Evolutionary conservation across 768 basidiomycete genomes (phyloP), one percentile per base, ranked within the genome.

Genomic region (Butyriboletus loyo): DNA sequence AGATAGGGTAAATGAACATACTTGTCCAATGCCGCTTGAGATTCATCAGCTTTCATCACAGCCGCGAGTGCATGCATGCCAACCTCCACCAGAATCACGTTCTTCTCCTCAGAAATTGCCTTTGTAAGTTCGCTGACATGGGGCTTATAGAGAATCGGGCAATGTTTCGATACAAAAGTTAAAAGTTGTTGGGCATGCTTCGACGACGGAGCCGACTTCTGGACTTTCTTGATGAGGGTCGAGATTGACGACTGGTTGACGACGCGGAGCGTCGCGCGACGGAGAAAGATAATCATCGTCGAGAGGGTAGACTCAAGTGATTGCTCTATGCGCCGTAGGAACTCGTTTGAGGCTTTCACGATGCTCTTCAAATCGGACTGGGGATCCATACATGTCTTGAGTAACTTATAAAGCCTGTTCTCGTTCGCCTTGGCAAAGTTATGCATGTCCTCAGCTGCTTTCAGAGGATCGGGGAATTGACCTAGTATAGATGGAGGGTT

Each of bases 361-460:
- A 95, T 75, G 6, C 77, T 76, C 68, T 88, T 92, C 24, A 98
- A 70, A 63, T 95, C 91, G 0, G 88, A 85, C 61, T 92, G 87
- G 0, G 87, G 76, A 66, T 97, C 93, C 75, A 91, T 78, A 58
- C 89, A 86, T 0, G 80, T 86, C 67, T 84, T 87, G 36, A 94
- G 75, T 11, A 94, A 74, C 68, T 87, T 93, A 75, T 93, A 98
- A 8, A 95, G 74, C 35, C 92, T 79, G 22, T 78, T 77, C 65
- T 96, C 93, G 66, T 98, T 98, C 38, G 86, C 71, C 53, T 87
- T 88, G 1, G 95, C 94, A 59, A 98, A 99, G 1, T 79, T 68
- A 14, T 81, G 73, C 19, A 99, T 69, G 64, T 98, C 96, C 54
- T 90, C 90, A 2, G 74, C 69, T 0, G 84, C 89, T 63, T 90